These are phyloP conservation scores for Aspergillus niger DNA, from an alignment of 2,329 filamentous ascomycete genomes.

Conservation along the genomic window DNA sequence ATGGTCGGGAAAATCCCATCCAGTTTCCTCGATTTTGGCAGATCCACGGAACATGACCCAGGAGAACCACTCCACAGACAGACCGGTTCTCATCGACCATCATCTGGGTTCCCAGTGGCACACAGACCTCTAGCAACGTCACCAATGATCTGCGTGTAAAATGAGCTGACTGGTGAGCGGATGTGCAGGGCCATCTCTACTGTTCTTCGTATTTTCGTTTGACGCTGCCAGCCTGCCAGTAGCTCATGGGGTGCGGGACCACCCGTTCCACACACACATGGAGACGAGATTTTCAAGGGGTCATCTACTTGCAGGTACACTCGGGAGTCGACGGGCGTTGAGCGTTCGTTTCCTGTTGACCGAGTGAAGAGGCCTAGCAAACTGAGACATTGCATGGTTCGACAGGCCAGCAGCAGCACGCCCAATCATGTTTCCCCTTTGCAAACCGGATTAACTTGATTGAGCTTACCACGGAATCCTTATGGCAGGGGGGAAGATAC, in stretches of 20 bases:
- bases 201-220: neutral
- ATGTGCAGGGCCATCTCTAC: conserved; percentile 1
- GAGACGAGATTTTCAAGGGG: conserved; percentile 10
- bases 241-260: conserved; percentile 9
- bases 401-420: neutral
- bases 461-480: neutral
- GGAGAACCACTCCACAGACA: neutral
- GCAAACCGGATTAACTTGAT: neutral
- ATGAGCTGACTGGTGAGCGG: conserved; percentile 8
- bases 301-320: neutral
- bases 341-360: neutral
- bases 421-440: too few species aligned
- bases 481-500: neutral
- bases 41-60: conserved; percentile 1
- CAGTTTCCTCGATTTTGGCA: neutral
- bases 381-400: neutral
- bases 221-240: conserved; percentile 6
- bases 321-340: neutral
- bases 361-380: neutral
- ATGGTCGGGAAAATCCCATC: neutral
- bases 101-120: neutral
- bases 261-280: conserved; percentile 7
- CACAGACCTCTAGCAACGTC: neutral
- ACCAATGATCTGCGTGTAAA: conserved; percentile 7
- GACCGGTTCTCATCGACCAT: neutral